Base-by-base conservation (phyloP, 2,329 filamentous ascomycete genomes). In the Aaosphaeria pasadenensis region DNA sequence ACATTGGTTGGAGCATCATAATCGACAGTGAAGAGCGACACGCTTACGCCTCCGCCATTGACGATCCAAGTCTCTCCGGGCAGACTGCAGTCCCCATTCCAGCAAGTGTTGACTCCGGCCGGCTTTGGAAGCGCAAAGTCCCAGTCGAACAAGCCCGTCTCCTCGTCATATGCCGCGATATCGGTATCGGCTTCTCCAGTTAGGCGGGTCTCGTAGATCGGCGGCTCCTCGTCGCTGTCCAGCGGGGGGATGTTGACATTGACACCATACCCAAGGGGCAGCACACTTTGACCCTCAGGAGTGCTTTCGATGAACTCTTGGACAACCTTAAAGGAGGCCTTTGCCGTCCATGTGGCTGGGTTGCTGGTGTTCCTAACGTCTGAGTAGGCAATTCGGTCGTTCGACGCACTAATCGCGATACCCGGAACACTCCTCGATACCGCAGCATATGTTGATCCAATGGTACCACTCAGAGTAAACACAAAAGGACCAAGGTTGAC, bases 211-310 rank as follows among this genome's bases (percentile, higher is more conserved):
- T 77, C 74, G 6, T 78, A 64, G 47, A 77, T 74, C 1, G 72
- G 67, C 0, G 77, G 75, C 6, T 70, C 59, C 9, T 71, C 58
- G 47, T 70, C 74, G 5, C 67, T 65, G 41, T 67, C 60, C 31
- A 81, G 66, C 2, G 63, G 59, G 1, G 77, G 77, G 29, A 76
- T 74, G 52, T 81, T 81, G 54, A 81, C 74, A 29, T 66, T 76
- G 35, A 78, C 60, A n/a, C 78, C 77, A 50, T 81, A 80, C 2
- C 77, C 78, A 1, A 75, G 62, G 0, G 78, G 78, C 1, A 81
- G 62, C 7, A 71, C 45, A 1, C 66, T 52, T 46, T 69, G 53
- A 7, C 61, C 64, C 1, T 50, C 40, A 1, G 54, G 52, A 0
- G 70, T 68, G 28, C 67, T 74, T 1, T 67, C 55, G 49, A 76